These are phyloP conservation scores for Hypomyces perniciosus DNA, from an alignment of 2,329 filamentous ascomycete species.

Conservation along the genomic window DNA sequence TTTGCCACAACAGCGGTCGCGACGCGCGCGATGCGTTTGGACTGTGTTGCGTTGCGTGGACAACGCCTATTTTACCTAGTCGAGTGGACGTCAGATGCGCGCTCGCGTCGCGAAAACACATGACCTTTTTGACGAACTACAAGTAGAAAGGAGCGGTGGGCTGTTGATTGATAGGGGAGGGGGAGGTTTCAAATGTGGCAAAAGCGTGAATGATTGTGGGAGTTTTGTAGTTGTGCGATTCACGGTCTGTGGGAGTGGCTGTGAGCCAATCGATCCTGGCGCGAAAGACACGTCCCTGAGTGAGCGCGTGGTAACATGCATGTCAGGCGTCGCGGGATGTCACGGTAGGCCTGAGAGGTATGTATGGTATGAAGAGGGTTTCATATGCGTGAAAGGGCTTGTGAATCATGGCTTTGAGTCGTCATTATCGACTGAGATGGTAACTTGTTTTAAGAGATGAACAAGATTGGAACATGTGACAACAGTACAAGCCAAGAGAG, in stretches of 20 bases:
- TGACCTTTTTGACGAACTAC: slow-evolving; percentile 8
- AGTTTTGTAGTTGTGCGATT: not conserved
- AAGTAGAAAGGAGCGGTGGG: too few relatives aligned
- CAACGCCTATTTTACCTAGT: slow-evolving; percentile 3
- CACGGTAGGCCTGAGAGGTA: not conserved
- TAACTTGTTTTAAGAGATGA: too few relatives aligned
- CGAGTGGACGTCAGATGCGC: not conserved
- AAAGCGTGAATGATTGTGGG: not conserved
- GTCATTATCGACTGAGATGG: too few relatives aligned
- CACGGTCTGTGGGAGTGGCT: not conserved
- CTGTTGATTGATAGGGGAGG: slow-evolving; percentile 2
- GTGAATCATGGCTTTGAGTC: too few relatives aligned
- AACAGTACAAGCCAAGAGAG: too few relatives aligned
- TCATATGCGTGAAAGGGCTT: too few relatives aligned
- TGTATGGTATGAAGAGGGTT: too few relatives aligned
- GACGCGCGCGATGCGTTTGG: too few relatives aligned
- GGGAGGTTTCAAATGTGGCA: slow-evolving; percentile 15
- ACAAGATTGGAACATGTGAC: too few relatives aligned
- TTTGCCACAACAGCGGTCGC: too few relatives aligned
- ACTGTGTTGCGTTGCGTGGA: not conserved
- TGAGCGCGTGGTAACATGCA: not conserved
- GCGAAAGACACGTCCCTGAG: not conserved
- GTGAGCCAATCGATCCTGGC: slow-evolving; percentile 1
- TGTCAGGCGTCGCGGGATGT: not conserved
- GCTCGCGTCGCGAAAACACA: slow-evolving; percentile 20